Evolutionary conservation across 2,329 filamentous ascomycete species (phyloP), one percentile per base, ranked within the genome.

Genomic region (Colletotrichum truncatum): DNA sequence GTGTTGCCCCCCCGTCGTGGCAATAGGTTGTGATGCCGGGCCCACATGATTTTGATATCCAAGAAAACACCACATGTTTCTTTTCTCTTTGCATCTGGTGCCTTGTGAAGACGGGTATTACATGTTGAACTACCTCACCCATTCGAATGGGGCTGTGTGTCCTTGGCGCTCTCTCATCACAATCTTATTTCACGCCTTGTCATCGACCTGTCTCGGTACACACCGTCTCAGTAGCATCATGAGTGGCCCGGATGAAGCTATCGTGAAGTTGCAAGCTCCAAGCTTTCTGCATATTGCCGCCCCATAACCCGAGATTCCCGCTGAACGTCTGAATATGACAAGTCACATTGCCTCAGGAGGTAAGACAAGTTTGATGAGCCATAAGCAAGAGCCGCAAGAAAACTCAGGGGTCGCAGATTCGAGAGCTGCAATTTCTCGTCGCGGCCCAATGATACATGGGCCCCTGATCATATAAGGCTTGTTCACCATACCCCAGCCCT

Each of bases 391-490:
- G 30, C 30, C 21, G 34, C 34, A 54, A 39, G 2, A 23, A 12
- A 12, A 34, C 26, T 4, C 21, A 11, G 28, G 46, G 18, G 25
- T 11, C 32, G 8, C 21, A 52, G 18, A n/a, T 16, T 11, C 30
- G 30, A 62, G 7, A 14, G n/a, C 18, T 6, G 4, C 14, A 60
- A 64, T 64, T 36, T 64, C 61, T 36, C 46, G 26, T 64, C 36
- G 55, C 45, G 48, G 61, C 61, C 61, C 58, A 61, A 61, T 39
- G 23, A 14, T 38, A 55, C 58, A 61, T 56, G 58, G 58, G 11
- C 23, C 58, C 58, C 49, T 48, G 51, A 23, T 16, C 52, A 45
- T 16, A 18, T 18, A 48, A 43, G 59, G 59, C 54, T 58, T 58
- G 36, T 49, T 62, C 41, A 26, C 21, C 32, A 26, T 26, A 34